Conservation (phyloP, 2,329 filamentous ascomycete genomes). For the Curvularia verruculosa region DNA sequence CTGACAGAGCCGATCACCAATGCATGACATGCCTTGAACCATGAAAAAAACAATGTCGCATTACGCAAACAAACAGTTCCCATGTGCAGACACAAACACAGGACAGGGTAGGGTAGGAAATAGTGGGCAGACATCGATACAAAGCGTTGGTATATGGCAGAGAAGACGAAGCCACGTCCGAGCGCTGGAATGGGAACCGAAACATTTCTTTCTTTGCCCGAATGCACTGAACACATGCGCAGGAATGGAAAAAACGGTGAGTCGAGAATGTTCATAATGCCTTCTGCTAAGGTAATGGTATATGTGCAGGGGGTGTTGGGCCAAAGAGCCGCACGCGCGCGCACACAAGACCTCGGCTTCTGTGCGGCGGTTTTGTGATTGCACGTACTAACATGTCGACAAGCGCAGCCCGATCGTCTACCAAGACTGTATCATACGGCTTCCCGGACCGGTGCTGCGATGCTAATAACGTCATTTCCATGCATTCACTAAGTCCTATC, state of each 20-base stretch:
- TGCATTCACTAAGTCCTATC: conserved; percentile 51
- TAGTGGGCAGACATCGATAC: conserved; percentile 17
- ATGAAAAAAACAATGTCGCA: conserved; percentile 12
- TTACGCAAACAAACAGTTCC: conserved; percentile 22
- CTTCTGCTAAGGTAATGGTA: conserved; percentile 18
- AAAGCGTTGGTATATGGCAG: conserved; percentile 36
- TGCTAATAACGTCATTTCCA: conserved; percentile 19
- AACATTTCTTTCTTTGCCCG: conserved; percentile 37
- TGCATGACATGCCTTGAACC: conserved; percentile 22
- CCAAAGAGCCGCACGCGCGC: conserved; percentile 3
- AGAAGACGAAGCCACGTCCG: conserved; percentile 31
- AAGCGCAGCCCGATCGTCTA: neutral
- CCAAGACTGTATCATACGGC: conserved; percentile 5
- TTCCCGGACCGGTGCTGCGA: conserved; percentile 19
- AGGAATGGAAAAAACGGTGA: conserved; percentile 33
- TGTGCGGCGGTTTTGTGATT: conserved; percentile 1
- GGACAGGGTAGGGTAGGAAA: conserved; percentile 26
- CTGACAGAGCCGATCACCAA: conserved; percentile 31
- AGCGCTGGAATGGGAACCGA: conserved; percentile 33
- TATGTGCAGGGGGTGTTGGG: conserved; percentile 1
- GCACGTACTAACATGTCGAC: neutral
- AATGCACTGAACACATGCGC: conserved; percentile 24
- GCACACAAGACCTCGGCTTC: conserved; percentile 3
- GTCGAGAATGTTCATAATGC: conserved; percentile 41
- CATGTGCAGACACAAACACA: conserved; percentile 34